Evolutionary conservation across 495 filamentous ascomycete genomes (phyloP).

Genomic region (Podospora bellae-mahoneyi): DNA sequence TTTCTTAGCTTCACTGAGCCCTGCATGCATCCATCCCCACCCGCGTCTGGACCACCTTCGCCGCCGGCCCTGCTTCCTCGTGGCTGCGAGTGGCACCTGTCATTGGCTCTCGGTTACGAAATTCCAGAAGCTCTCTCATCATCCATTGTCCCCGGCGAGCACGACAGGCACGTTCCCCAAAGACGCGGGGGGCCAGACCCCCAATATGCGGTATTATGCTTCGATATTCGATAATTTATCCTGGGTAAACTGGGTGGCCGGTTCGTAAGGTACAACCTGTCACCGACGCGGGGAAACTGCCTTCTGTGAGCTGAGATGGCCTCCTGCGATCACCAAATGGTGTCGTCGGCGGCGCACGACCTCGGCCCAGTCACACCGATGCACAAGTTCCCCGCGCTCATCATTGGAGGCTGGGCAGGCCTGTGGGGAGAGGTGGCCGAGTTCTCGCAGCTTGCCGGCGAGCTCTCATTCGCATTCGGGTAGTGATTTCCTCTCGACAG

Average conservation of each 20-base stretch:
- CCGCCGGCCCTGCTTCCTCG: constrained; percentile 2
- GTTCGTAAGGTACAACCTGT: not conserved
- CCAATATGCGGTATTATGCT: not conserved
- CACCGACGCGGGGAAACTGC: not conserved
- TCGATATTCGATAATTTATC: not conserved
- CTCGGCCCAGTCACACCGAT: not conserved
- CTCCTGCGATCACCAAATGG: not conserved
- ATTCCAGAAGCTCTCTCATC: constrained; percentile 4
- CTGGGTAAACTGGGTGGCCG: not conserved
- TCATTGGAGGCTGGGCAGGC: not conserved
- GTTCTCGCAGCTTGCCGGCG: not conserved
- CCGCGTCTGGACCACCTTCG: not conserved
- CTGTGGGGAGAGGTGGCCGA: not conserved
- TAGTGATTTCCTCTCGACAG: not conserved
- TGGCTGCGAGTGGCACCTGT: not conserved
- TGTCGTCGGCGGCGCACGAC: not conserved
- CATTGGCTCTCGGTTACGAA: constrained; percentile 3
- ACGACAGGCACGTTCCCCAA: not conserved
- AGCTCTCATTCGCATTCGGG: not conserved
- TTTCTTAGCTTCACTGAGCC: constrained; percentile 2
- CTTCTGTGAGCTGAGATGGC: not conserved
- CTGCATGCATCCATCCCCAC: constrained; percentile 5
- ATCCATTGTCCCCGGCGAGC: not conserved
- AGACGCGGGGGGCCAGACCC: not conserved
- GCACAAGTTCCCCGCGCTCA: not conserved